Evolutionary conservation across 2,329 filamentous ascomycete species (phyloP), one percentile per base, ranked within the genome.

Genomic region (Fusarium stilboides): DNA sequence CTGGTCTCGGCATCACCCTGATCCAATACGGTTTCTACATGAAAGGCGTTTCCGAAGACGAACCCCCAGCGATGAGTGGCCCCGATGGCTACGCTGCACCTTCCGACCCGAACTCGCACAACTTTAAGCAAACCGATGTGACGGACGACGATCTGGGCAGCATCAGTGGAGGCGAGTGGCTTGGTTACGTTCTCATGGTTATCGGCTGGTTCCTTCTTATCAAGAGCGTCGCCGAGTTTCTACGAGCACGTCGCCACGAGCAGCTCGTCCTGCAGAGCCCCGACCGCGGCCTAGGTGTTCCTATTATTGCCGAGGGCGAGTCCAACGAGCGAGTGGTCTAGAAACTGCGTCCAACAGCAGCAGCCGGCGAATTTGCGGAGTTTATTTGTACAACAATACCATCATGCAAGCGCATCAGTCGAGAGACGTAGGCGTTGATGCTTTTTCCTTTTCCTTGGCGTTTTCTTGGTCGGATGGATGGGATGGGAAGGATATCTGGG

Each of bases 121-220:
- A 93, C 70, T 98, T 98, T 74, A 89, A 97, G 76, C 92, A 93
- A 2, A 88, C 87, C 70, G 83, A 88, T 5, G 91, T 95, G 0
- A 83, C 84, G 5, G 83, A 82, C 42, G 74, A 82, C 65, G 84
- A 84, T 40, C 39, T 71, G 31, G 80, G 82, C 14, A 76, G 85
- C 36, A 88, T 97, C 42, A 88, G 86, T 8, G 91, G 91, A 52
- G 91, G 87, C 69, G 94, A 98, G 77, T 98, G 93, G 93, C 84
- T 97, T 68, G 93, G 94, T 13, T 99, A 98, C 75, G 85, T 92
- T 17, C 81, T 99, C 47, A 99, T 99, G 96, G 93, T 99, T 76
- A 91, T 97, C 2, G 96, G 96, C 7, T 99, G 96, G 96, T 98
- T 98, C 77, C 94, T 99, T 67, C 84, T 99, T 66, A 98, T 99